These are phyloP conservation scores for Lagenidium giganteum DNA, from an alignment of 352 stramenopile genomes.

Conservation along the genomic window DNA sequence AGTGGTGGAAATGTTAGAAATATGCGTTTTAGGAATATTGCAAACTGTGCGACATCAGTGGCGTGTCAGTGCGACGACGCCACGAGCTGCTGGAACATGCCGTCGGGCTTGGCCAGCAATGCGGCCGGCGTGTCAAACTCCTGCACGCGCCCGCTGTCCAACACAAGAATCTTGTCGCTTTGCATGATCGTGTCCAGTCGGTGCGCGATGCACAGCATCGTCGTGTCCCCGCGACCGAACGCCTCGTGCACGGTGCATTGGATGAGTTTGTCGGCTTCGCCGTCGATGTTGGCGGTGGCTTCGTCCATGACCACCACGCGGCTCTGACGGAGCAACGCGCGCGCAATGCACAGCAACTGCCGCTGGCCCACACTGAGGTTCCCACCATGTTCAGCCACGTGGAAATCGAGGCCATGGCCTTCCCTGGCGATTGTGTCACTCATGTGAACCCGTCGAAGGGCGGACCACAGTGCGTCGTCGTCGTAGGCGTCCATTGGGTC, in stretches of 20 bases:
- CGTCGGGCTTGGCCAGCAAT: constrained; percentile 42
- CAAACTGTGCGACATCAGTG: no score
- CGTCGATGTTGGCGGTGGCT: constrained; percentile 72
- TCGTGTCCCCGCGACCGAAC: constrained; percentile 81
- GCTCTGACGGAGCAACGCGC: constrained; percentile 81
- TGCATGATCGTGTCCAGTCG: constrained; percentile 94
- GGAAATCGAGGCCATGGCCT: constrained; percentile 48
- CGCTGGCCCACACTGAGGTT: constrained; percentile 91
- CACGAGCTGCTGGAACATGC: constrained; percentile 25
- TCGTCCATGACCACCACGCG: constrained; percentile 92
- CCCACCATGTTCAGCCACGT: constrained; percentile 82
- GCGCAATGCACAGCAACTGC: constrained; percentile 89
- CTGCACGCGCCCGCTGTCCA: constrained; percentile 74
- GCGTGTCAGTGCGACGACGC: constrained; percentile 79
- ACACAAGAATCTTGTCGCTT: constrained; percentile 89
- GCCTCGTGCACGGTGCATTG: constrained; percentile 42
- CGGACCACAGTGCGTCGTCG: constrained; percentile 51
- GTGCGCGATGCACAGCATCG: constrained; percentile 92
- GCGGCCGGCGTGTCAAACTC: constrained; percentile 65
- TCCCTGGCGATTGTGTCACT: constrained; percentile 20
- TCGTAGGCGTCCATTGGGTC: constrained; percentile 80
- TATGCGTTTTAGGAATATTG: no score
- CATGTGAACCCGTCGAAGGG: constrained; percentile 62
- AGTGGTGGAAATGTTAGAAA: no score
- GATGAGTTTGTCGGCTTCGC: constrained; percentile 76